phyloP scores from a whole-genome alignment of 2,329 filamentous ascomycete species.

The Alternaria sp. region DNA sequence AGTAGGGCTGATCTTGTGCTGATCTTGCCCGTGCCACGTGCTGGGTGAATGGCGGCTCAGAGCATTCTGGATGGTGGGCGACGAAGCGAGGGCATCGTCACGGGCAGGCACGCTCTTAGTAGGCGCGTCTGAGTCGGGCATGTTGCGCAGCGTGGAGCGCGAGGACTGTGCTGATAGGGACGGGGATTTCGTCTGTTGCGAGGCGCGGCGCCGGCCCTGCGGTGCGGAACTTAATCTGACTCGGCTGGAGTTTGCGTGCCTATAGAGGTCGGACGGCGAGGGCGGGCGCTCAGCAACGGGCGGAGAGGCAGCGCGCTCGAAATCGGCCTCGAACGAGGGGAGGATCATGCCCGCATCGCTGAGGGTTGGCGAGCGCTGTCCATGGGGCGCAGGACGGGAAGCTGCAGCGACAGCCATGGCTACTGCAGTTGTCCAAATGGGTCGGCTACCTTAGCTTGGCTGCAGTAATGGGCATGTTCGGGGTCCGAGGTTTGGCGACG shows the following conservation, averaged over 20 bases:
- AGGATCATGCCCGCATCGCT: slow-evolving; percentile 96
- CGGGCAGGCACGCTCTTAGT: slow-evolving; percentile 17
- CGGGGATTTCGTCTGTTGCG: slow-evolving; percentile 38
- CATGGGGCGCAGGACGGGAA: slow-evolving; percentile 20
- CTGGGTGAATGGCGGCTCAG: slow-evolving; percentile 18
- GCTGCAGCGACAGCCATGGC: slow-evolving; percentile 31
- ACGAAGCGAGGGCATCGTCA: slow-evolving; percentile 40
- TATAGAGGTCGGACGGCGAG: slow-evolving; percentile 45
- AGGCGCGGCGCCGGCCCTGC: slow-evolving; percentile 36
- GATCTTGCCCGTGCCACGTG: slow-evolving; percentile 27
- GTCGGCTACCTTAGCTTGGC: slow-evolving; percentile 29
- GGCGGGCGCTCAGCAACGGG: slow-evolving; percentile 57
- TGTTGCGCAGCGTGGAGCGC: slow-evolving; percentile 44
- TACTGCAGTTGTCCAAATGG: slow-evolving; percentile 15
- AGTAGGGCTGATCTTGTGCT: slow-evolving; percentile 39
- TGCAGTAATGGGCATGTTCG: slow-evolving; percentile 28
- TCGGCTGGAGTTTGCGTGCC: slow-evolving; percentile 28
- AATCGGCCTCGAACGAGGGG: slow-evolving; percentile 59
- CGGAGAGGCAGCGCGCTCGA: slow-evolving; percentile 55
- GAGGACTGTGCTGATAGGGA: slow-evolving; percentile 43
- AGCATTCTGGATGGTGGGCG: slow-evolving; percentile 39
- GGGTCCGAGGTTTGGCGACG: neutral
- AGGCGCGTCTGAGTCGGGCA: slow-evolving; percentile 28
- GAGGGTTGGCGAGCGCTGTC: slow-evolving; percentile 73
- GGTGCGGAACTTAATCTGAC: slow-evolving; percentile 38